Base-by-base conservation (phyloP, 2,329 filamentous ascomycete genomes). In the Pseudocercospora musae region DNA sequence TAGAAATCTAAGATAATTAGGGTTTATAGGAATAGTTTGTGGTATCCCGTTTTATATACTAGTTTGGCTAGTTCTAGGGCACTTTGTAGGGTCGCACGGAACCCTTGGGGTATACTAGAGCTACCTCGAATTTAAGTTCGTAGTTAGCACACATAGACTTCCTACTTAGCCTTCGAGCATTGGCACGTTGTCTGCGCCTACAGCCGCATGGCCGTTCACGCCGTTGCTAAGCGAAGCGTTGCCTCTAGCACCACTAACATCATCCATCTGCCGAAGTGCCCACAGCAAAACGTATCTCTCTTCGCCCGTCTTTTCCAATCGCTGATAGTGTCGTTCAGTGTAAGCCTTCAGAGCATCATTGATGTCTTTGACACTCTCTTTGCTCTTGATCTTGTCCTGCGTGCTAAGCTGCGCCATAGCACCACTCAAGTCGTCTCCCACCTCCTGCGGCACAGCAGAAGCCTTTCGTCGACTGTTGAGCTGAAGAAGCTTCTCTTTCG, bases 271-370 rank as follows among this genome's bases (percentile, higher is more conserved):
- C 72, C 88, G 85, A 66, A 98, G 80, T 66, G 94, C 96, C 83
- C 96, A 98, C 77, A 96, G 92, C 44, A 98, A 85, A 71, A 99
- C 78, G 78, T 93, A 98, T 73, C 93, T 96, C 80, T 98, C 95
- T 74, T 98, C 94, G 44, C 93, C 87, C 70, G 97, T 79, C 72
- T 96, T 94, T 75, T 96, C 93, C 69, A 95, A 84, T 59, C 94
- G 85, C 76, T 89, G 89, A 76, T 96, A 97, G 76, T 99, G 95
- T 67, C 93, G 85, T 77, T 98, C 92, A 0, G 93, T 96, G 75
- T 99, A 98, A 15, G 89, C 90, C 69, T 87, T 88, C 62, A 99
- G 81, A n/a, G 89, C 94, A 69, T 94, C 89, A 42, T 97, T 76
- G 3, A 99, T 87, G 71, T 96, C 92, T 74, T 90, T 90, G 71